Evolutionary conservation across 2,329 filamentous ascomycete genomes (phyloP).

Genomic region (Cladosporium halotolerans): DNA sequence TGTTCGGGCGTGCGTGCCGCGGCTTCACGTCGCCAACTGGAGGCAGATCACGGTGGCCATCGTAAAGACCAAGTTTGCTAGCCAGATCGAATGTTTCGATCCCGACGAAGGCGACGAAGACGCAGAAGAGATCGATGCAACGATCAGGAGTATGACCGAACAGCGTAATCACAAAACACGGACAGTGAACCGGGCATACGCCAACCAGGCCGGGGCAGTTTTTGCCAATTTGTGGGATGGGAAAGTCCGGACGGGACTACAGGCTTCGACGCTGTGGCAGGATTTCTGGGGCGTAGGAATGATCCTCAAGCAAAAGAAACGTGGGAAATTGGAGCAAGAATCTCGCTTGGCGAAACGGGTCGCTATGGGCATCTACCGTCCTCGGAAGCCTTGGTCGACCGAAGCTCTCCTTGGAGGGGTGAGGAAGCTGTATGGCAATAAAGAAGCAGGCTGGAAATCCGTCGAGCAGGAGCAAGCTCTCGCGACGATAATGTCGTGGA

Average conservation of each 20-base stretch:
- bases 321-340: not conserved
- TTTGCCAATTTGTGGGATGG: constrained; percentile 15
- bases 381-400: constrained; percentile 10
- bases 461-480: constrained; percentile 19
- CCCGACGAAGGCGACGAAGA: constrained; percentile 5
- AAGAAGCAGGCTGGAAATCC: not conserved
- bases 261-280: constrained; percentile 13
- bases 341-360: constrained; percentile 10
- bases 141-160: constrained; percentile 9
- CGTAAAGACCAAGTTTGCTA: constrained; percentile 15
- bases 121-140: not conserved
- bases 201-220: constrained; percentile 10
- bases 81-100: constrained; percentile 9
- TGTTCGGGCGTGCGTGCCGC: constrained; percentile 6
- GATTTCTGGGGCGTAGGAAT: constrained; percentile 13
- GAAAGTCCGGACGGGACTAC: constrained; percentile 7
- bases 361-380: constrained; percentile 11
- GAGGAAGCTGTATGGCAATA: constrained; percentile 3
- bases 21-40: constrained; percentile 12
- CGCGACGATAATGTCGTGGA: constrained; percentile 20
- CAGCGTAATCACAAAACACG: constrained; percentile 14
- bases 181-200: constrained; percentile 13
- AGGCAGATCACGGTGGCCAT: constrained; percentile 15
- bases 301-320: constrained; percentile 7
- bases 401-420: constrained; percentile 3